phyloP scores from a whole-genome alignment of 2,329 filamentous ascomycete genomes.

The Emericellopsis atlantica region DNA sequence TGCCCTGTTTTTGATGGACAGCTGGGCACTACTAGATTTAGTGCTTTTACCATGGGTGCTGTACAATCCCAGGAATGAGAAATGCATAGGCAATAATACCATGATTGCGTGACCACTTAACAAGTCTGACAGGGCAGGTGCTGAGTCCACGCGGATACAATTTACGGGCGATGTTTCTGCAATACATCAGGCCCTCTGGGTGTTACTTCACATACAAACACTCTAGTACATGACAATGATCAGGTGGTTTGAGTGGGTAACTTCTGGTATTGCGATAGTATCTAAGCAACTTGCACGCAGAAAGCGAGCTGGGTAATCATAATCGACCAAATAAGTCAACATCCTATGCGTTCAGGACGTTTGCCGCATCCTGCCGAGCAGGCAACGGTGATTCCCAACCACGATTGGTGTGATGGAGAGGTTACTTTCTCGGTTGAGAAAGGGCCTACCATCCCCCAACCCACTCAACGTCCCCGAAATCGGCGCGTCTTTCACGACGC shows the following conservation, averaged over 20 bases:
- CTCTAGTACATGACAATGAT: too few relatives aligned
- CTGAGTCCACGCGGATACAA: too few relatives aligned
- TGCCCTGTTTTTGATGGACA: neutral
- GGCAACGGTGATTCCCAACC: conserved; percentile 30
- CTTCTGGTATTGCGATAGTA: conserved; percentile 46
- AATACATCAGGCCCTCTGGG: too few relatives aligned
- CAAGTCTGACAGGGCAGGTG: too few relatives aligned
- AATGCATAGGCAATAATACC: too few relatives aligned
- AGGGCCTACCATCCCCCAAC: conserved; percentile 76
- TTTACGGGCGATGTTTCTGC: too few relatives aligned
- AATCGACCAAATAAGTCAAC: neutral
- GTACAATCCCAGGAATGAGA: too few relatives aligned
- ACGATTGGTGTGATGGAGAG: conserved; percentile 36
- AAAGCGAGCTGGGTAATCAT: conserved; percentile 41
- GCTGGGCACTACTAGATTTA: too few relatives aligned
- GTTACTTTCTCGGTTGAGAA: too few relatives aligned
- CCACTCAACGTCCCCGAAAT: conserved; percentile 79
- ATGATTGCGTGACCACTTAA: too few relatives aligned
- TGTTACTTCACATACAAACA: too few relatives aligned
- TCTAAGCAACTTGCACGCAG: conserved; percentile 46
- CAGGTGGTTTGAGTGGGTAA: conserved; percentile 42
- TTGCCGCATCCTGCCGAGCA: neutral
- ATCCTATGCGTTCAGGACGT: neutral
- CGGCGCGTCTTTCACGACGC: conserved; percentile 49
- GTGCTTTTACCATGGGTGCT: too few relatives aligned